These are phyloP conservation scores for Populus simonii DNA, from an alignment of 345 rosid species.

Conservation along the genomic window DNA sequence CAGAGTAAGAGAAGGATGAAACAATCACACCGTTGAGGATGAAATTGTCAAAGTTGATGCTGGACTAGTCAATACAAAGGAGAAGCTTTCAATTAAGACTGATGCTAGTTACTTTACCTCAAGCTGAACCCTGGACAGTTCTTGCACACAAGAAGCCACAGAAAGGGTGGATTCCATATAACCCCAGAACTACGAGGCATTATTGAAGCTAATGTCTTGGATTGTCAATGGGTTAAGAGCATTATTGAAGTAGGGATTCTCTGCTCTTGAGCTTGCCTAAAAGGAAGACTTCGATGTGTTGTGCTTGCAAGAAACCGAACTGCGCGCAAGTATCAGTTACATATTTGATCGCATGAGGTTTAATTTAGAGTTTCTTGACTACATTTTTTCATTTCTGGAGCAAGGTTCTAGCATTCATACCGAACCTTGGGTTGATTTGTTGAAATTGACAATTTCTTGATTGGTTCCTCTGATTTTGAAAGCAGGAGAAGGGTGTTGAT, in stretches of 20 bases:
- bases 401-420: not conserved
- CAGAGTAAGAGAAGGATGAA: conserved; percentile 41
- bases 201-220: conserved; percentile 89
- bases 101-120: conserved; percentile 28
- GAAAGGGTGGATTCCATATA: conserved; percentile 75
- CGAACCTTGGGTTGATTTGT: not conserved
- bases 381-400: not conserved
- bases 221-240: conserved; percentile 94
- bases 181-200: conserved; percentile 81
- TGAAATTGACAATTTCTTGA: not conserved
- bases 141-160: conserved; percentile 93
- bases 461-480: conserved; percentile 1
- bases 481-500: conserved; percentile 83
- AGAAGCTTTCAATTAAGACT: conserved; percentile 34
- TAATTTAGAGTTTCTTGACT: not conserved
- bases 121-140: conserved; percentile 80
- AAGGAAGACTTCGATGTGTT: conserved; percentile 78
- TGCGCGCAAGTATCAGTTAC: conserved; percentile 53
- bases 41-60: conserved; percentile 27
- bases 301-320: conserved; percentile 94
- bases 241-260: conserved; percentile 67
- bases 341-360: not conserved
- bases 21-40: conserved; percentile 20
- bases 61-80: conserved; percentile 22
- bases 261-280: conserved; percentile 75